Evolutionary conservation across 2,329 filamentous ascomycete species (phyloP), one percentile per base, ranked within the genome.

Genomic region (Penicillium hordei): DNA sequence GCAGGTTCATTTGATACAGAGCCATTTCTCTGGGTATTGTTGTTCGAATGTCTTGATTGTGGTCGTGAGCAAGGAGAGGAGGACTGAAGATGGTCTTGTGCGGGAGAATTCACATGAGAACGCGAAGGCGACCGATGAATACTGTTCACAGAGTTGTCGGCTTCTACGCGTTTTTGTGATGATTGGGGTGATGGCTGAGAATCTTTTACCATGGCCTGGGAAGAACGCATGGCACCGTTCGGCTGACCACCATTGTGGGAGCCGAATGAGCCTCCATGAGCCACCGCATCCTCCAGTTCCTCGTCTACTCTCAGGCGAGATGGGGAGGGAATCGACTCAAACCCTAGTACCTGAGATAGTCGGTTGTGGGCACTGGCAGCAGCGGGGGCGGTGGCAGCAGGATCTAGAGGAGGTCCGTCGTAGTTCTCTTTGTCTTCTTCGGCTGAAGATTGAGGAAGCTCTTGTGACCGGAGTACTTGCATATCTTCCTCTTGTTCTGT

Each of bases 341-440:
- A 52, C 40, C 70, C 68, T 31, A 77, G 68, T 19, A 61, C 70
- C 48, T 75, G 73, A 4, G 75, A 78, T 44, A 77, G 68, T 5
- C 74, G 71, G 53, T 71, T 69, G 55, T 78, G 75, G 9, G 75
- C 70, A 59, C 61, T 69, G 52, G 68, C 63, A 3, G 72, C 66
- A 9, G 71, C 70, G 55, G 67, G 64, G 4, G 72, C 66, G 10
- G 71, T 70, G 55, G 67, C 64, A 4, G 71, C 65, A 25, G 33
- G 33, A 17, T 70, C 65, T 38, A 66, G 55, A 25, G 66, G 63
- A 21, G 62, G 64, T 42, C 66, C 69, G 29, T 73, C 65, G 53
- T 73, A 71, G 49, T 81, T 81, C 61, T 81, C 79, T 62, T 81
- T 81, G 58, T 81, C 74, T 57, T 80, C 79, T 39, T 79, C 78